Base-by-base conservation (phyloP, 139 green algal species). In the Eudorina sp. region DNA sequence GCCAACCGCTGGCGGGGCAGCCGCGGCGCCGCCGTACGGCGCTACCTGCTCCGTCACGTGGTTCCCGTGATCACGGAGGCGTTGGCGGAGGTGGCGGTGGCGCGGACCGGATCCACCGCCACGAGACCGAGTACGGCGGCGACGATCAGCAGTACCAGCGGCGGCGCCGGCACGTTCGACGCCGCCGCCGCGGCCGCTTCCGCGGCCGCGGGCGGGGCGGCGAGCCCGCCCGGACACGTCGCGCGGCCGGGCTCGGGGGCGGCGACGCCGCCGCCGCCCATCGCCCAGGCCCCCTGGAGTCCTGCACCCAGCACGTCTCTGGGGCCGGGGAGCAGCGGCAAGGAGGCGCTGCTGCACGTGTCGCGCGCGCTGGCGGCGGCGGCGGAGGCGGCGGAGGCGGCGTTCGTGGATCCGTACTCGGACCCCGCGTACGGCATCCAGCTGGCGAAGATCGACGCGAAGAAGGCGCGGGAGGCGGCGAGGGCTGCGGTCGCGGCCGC, bases 381-480 rank as follows among this genome's bases (percentile, higher is more conserved):
- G 27, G 90, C 86, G 25, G 85, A 41, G 8, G 78, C 40, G 51
- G 53, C 68, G 38, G 74, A 89, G 40, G 80, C 66, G 19, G 8
- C 29, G 7, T 89, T 88, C 27, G n/a, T 43, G 29, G 74, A 91
- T 64, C 90, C 90, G 23, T 92, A 92, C 41, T 48, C 68, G 55
- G 66, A 83, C 25, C 58, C 64, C 21, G 16, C 48, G 27, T 92
- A 92, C 70, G 86, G 36, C 36, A 53, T 88, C 4, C 85, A 90
- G 73, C 70, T 89, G 72, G 86, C 74, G 16, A 92, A 92, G 64
- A 80, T 90, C 34, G 81, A 89, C 46, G 90, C 90, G n/a, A 92
- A 92, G 81, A 53, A 48, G 66, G 86, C 81, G 43, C 70, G 86
- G 0, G 86, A 91, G 58, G 82, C 74, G 8, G 90, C 90, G 34